Evolutionary conservation across 1,284 basidiomycete genomes (phyloP).

Genomic region (Papiliotrema fonsecae): DNA sequence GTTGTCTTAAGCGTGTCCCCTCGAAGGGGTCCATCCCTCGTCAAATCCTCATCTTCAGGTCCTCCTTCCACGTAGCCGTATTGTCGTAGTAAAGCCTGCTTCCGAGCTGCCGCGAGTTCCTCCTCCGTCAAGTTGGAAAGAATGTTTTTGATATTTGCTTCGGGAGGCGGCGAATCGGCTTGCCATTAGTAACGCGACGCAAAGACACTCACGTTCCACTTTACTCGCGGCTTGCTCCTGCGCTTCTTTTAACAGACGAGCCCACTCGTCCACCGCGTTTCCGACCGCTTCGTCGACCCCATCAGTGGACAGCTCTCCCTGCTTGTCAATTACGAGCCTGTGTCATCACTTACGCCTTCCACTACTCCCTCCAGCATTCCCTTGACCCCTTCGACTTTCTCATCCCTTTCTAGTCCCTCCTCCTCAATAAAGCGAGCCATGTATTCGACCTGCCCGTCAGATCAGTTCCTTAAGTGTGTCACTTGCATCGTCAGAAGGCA

Average conservation of each 20-base stretch:
- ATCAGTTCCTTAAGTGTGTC: background rate
- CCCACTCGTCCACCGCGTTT: constrained; percentile 33
- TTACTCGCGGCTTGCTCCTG: constrained; percentile 10
- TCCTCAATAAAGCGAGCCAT: constrained; percentile 48
- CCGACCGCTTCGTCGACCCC: constrained; percentile 32
- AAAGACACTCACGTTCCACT: constrained; percentile 7
- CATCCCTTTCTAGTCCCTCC: constrained; percentile 44
- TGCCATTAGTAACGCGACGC: background rate
- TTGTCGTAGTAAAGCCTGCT: constrained; percentile 37
- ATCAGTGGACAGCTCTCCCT: constrained; percentile 27
- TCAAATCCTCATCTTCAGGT: constrained; percentile 9
- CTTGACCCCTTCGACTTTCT: constrained; percentile 46
- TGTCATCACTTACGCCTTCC: constrained; percentile 21
- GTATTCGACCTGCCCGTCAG: constrained; percentile 38
- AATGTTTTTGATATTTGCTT: constrained; percentile 18
- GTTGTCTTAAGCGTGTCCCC: constrained; percentile 14
- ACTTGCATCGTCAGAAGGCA: constrained; percentile 42
- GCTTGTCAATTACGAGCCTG: background rate
- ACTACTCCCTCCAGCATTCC: constrained; percentile 46
- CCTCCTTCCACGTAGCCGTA: constrained; percentile 40
- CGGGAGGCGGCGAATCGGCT: constrained; percentile 3
- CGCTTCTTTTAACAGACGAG: constrained; percentile 22
- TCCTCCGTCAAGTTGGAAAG: constrained; percentile 38
- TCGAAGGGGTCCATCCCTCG: constrained; percentile 22
- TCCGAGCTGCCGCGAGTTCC: constrained; percentile 38